Evolutionary conservation across 73 alveolate genomes (phyloP).

Genomic region (Paraurostyla sp.): DNA sequence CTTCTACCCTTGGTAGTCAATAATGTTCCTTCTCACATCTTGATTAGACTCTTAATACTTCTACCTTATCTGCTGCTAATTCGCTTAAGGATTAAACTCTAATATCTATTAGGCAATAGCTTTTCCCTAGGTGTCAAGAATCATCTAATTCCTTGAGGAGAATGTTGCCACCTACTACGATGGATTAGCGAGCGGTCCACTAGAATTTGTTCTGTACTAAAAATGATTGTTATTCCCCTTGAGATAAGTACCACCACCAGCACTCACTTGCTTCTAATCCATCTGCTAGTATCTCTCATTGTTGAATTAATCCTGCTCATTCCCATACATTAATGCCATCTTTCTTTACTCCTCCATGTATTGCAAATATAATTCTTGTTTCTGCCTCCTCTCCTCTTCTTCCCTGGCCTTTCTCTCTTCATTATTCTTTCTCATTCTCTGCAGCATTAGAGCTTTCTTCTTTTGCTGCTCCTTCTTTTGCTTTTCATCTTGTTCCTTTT

Average conservation of each 20-base stretch:
- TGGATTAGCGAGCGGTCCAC: background rate
- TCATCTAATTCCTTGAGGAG: conserved; percentile 8
- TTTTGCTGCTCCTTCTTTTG: conserved; percentile 6
- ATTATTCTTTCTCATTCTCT: background rate
- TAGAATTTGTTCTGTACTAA: background rate
- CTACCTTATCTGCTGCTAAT: background rate
- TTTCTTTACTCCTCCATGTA: background rate
- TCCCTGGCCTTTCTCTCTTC: conserved; percentile 42
- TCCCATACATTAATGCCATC: background rate
- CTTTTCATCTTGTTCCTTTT: conserved; percentile 45
- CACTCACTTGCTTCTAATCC: background rate
- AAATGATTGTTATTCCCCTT: background rate
- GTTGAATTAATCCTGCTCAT: background rate
- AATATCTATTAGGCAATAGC: background rate
- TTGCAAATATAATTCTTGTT: background rate
- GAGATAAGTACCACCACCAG: too few relatives aligned
- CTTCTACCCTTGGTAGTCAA: background rate
- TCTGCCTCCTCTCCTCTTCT: conserved; percentile 34
- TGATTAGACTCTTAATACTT: background rate
- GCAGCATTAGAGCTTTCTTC: background rate
- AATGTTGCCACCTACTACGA: background rate
- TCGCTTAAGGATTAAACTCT: background rate
- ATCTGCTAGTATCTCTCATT: background rate
- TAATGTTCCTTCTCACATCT: background rate
- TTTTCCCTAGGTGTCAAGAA: background rate